Base-by-base conservation (phyloP, 768 basidiomycete genomes). In the Lactarius hatsudake region DNA sequence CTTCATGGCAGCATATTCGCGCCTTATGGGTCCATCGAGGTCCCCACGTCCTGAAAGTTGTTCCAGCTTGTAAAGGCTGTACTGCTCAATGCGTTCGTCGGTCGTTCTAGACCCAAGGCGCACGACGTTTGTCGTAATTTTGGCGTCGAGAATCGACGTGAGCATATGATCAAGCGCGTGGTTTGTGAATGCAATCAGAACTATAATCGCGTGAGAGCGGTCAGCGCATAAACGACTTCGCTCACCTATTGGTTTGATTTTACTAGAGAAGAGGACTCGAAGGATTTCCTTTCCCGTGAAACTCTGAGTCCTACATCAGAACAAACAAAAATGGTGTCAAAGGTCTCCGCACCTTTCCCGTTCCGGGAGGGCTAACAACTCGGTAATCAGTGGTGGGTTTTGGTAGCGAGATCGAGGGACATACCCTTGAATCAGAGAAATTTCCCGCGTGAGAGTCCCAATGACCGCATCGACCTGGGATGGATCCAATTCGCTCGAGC, bases 81-180 rank as follows among this genome's bases (percentile, higher is more conserved):
- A 90, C 60, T 86, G 61, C 0, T 82, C 76, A 20, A 90, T 84
- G 17, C 83, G 79, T 61, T 87, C 85, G 40, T 89, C 86, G 0
- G 81, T 74, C 0, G 87, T 82, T 20, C 86, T 82, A 23, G 86
- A 82, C 0, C 91, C 91, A 9, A 91, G 79, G 0, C 91, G 86
- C 3, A 91, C 83, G 30, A 92, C 78, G 43, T 85, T 83, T 0
- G 77, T 74, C 0, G 90, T 91, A 68, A 92, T 90, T 0, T 75
- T 74, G 0, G 82, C 83, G 69, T 92, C 88, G 1, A 92, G 79
- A 3, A 91, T 82, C 0, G 85, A 84, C 4, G 77, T 78, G 2
- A 93, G 76, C 77, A 92, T 82, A 68, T 91, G 88, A 66, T 93
- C 90, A 3, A 93, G 79, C 0, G 91, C 91, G 55, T 92, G 91